Conservation (phyloP, 768 basidiomycete species). For the Floccularia luteovirens region DNA sequence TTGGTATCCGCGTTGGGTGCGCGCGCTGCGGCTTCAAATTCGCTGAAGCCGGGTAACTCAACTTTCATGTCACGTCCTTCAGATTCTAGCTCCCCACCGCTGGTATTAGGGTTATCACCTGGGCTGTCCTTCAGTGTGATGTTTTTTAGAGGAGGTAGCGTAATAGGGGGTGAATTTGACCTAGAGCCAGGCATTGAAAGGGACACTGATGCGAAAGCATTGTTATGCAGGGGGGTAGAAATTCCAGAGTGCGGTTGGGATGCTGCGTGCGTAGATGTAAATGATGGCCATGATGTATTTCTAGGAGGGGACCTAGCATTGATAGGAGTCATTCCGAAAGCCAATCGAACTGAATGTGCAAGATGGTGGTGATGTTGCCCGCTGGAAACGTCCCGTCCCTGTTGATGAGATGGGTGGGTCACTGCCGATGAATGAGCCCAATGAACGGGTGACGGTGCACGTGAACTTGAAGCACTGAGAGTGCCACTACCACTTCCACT, state of each 20-base stretch:
- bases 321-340: constrained; percentile 92
- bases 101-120: constrained; percentile 7
- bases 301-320: constrained; percentile 23
- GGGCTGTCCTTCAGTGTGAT: constrained; percentile 10
- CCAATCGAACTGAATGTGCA: constrained; percentile 77
- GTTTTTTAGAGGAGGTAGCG: constrained; percentile 59
- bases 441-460: constrained; percentile 52
- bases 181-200: constrained; percentile 50
- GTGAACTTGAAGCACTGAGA: constrained; percentile 44
- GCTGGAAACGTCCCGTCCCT: constrained; percentile 13
- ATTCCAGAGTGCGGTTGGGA: constrained; percentile 16
- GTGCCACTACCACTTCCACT: constrained; percentile 19
- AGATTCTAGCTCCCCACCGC: constrained; percentile 7
- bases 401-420: constrained; percentile 13
- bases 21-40: constrained; percentile 51
- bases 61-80: constrained; percentile 20
- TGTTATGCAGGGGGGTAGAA: constrained; percentile 10
- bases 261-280: constrained; percentile 12
- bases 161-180: constrained; percentile 65
- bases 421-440: constrained; percentile 22
- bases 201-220: constrained; percentile 6
- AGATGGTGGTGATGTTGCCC: constrained; percentile 50
- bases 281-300: constrained; percentile 27
- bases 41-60: constrained; percentile 55
- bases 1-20: constrained; percentile 9